Evolutionary conservation across 108 stramenopile genomes (phyloP).

Genomic region (Pseudonitzschia multiseries): DNA sequence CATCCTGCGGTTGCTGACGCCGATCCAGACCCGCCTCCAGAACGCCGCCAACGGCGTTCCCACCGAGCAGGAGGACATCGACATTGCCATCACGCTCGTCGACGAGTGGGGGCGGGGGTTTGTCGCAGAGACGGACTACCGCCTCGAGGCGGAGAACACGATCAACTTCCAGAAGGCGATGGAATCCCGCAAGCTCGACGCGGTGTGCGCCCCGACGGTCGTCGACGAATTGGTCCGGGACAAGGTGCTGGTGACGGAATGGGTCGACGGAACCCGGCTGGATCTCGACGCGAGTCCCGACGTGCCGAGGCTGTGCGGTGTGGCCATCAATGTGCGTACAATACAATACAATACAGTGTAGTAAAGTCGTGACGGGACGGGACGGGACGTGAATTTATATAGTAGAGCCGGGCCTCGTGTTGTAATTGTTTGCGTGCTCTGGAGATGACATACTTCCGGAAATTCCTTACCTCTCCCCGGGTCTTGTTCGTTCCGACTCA

Average conservation of each 20-base stretch:
- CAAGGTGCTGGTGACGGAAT: constrained; percentile 87
- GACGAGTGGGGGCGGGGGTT: constrained; percentile 92
- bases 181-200: constrained; percentile 67
- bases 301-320: constrained; percentile 79
- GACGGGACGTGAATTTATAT: not conserved
- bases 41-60: constrained; percentile 52
- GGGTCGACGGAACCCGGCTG: constrained; percentile 88
- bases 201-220: constrained; percentile 79
- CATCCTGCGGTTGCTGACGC: constrained; percentile 78
- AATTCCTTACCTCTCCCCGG: not conserved
- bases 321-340: constrained; percentile 63
- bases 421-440: too few relatives aligned
- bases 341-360: too few relatives aligned
- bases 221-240: constrained; percentile 60
- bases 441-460: too few relatives aligned
- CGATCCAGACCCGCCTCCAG: constrained; percentile 64
- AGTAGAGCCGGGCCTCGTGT: too few relatives aligned
- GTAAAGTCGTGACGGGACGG: too few relatives aligned
- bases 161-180: constrained; percentile 67
- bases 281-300: constrained; percentile 64
- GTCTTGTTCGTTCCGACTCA: not conserved
- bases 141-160: constrained; percentile 78
- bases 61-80: constrained; percentile 60
- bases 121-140: constrained; percentile 90
- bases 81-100: constrained; percentile 62